These are phyloP conservation scores for Boletus rubescentipes DNA, from an alignment of 768 basidiomycete genomes.

Conservation along the genomic window DNA sequence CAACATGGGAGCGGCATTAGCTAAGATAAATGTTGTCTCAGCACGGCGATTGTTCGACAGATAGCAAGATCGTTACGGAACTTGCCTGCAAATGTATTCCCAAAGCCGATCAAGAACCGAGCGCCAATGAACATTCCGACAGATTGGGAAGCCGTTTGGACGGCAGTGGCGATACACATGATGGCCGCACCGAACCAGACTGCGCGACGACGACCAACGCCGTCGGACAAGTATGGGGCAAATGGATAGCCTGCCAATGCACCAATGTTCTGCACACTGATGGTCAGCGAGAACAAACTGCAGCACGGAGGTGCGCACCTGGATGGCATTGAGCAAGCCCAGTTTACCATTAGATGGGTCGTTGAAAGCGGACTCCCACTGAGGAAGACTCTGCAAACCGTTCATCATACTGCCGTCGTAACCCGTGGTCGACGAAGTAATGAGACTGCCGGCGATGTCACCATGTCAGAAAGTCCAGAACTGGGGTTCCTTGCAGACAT, in stretches of 20 bases:
- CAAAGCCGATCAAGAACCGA: conserved; percentile 76
- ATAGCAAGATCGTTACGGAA: not conserved
- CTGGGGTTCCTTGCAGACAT: conserved; percentile 19
- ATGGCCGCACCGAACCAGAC: conserved; percentile 67
- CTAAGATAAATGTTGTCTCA: conserved; percentile 13
- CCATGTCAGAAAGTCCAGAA: not conserved
- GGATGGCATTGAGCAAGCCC: conserved; percentile 72
- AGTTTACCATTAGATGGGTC: conserved; percentile 55
- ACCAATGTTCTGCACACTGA: conserved; percentile 58
- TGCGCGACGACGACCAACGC: conserved; percentile 62
- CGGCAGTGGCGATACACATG: conserved; percentile 64
- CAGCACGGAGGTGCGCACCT: conserved; percentile 37
- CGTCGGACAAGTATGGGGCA: conserved; percentile 69
- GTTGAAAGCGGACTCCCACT: conserved; percentile 64
- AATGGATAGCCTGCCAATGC: conserved; percentile 68
- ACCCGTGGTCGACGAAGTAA: conserved; percentile 73
- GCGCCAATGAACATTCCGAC: conserved; percentile 83
- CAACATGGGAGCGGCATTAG: conserved; percentile 77
- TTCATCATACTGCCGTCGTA: conserved; percentile 83
- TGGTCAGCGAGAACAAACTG: not conserved
- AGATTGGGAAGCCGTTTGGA: conserved; percentile 69
- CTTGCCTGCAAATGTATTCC: conserved; percentile 65
- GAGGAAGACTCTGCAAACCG: conserved; percentile 66
- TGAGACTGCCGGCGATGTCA: conserved; percentile 43
- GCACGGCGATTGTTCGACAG: too few species aligned